Percentiles rank a stretch among this genome's conserved stretches.
Conservation (phyloP, 2,329 filamentous ascomycete species). For the Dothistroma septosporum region DNA sequence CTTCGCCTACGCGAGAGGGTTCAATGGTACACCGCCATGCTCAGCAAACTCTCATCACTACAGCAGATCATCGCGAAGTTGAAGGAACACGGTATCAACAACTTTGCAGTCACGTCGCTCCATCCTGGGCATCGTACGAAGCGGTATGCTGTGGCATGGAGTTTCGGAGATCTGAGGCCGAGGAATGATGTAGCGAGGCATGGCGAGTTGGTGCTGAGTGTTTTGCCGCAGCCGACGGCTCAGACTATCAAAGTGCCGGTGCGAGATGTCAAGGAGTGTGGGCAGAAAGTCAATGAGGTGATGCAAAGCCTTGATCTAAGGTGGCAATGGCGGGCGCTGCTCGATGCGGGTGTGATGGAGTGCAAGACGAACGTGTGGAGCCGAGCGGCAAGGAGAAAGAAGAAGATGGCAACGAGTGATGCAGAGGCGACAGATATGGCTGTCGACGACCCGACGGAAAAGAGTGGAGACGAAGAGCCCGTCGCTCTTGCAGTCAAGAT, state of each 20-base stretch:
- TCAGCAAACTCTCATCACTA: constrained; percentile 73
- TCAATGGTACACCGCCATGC: constrained; percentile 87
- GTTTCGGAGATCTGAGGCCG: constrained; percentile 66
- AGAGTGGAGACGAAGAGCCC: constrained; percentile 34
- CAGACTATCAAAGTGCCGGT: constrained; percentile 41
- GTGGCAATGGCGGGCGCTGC: constrained; percentile 60
- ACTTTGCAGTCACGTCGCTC: constrained; percentile 79
- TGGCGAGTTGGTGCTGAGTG: constrained; percentile 27
- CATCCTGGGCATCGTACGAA: constrained; percentile 73
- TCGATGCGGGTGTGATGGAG: constrained; percentile 57
- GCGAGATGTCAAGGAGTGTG: constrained; percentile 30
- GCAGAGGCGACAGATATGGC: constrained; percentile 17
- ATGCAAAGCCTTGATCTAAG: constrained; percentile 56
- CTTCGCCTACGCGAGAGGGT: constrained; percentile 57
- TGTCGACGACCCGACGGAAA: constrained; percentile 7
- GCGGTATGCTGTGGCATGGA: constrained; percentile 88
- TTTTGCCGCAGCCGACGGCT: constrained; percentile 47
- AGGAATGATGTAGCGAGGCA: constrained; percentile 38
- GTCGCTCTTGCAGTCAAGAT: constrained; percentile 43
- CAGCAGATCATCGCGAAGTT: constrained; percentile 58
- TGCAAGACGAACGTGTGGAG: constrained; percentile 74
- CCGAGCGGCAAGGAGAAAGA: constrained; percentile 64
- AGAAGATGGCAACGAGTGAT: constrained; percentile 32
- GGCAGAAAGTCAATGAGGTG: constrained; percentile 43
- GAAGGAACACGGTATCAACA: constrained; percentile 57